Percentiles rank a stretch among this genome's conserved stretches.
phyloP scores from a whole-genome alignment of 1,139 yeast species.

The Entelexis paramagnoliae region DNA sequence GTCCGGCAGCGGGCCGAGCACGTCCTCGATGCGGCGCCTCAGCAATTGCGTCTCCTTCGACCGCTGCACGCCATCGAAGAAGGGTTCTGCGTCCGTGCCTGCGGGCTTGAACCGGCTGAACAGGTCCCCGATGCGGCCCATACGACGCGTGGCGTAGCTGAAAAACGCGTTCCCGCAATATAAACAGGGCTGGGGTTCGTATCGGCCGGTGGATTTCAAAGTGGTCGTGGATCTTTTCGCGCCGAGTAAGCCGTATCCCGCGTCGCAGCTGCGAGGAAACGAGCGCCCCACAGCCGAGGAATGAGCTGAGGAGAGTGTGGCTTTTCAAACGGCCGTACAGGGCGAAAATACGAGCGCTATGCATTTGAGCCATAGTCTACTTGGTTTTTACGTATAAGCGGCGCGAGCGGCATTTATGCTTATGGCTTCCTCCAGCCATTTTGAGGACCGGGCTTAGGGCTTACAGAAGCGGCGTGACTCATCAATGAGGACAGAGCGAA shows the following conservation, averaged over 20 bases:
- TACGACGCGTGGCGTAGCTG: conserved; percentile 4
- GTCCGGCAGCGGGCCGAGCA: conserved; percentile 26
- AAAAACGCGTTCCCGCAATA: conserved; percentile 2
- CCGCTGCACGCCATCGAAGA: conserved; percentile 12
- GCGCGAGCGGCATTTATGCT: too few relatives aligned
- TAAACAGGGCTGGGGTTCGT: background rate
- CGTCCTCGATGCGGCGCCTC: conserved; percentile 24
- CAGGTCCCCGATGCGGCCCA: conserved; percentile 8
- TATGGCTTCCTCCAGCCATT: too few relatives aligned
- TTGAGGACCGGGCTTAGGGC: background rate
- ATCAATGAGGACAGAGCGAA: background rate
- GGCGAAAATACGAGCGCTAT: too few relatives aligned
- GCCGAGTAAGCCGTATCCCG: too few relatives aligned
- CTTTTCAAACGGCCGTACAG: too few relatives aligned
- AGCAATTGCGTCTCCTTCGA: conserved; percentile 9
- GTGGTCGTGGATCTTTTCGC: too few relatives aligned
- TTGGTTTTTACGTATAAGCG: too few relatives aligned
- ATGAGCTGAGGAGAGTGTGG: too few relatives aligned
- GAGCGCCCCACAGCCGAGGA: too few relatives aligned
- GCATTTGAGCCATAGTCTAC: too few relatives aligned
- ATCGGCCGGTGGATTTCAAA: background rate
- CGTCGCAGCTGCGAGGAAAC: too few relatives aligned
- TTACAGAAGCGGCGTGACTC: background rate
- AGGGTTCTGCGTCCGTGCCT: conserved; percentile 6
- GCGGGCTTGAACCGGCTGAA: conserved; percentile 15